These are phyloP conservation scores for Puccinia sorghi DNA, from an alignment of 1,284 basidiomycete genomes.

Conservation along the genomic window DNA sequence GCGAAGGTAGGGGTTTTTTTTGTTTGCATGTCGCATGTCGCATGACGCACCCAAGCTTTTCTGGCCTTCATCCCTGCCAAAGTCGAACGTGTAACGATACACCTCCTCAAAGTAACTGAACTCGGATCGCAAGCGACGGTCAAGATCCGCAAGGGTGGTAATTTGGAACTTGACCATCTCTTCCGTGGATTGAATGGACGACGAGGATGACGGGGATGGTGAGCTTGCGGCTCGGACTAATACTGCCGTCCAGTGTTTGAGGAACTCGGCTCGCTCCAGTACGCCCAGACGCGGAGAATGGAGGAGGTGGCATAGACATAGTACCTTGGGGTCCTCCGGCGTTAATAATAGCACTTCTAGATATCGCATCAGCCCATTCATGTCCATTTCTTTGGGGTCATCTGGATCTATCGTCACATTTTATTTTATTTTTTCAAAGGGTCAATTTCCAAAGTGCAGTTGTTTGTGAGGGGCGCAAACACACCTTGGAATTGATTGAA, in stretches of 20 bases:
- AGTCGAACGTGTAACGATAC: slow-evolving; percentile 49
- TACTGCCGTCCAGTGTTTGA: slow-evolving; percentile 21
- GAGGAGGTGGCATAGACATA: slow-evolving; percentile 39
- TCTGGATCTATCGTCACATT: slow-evolving; percentile 10
- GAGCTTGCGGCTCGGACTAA: slow-evolving; percentile 16
- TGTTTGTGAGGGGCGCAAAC: neutral
- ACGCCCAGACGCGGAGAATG: slow-evolving; percentile 39
- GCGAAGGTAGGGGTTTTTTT: neutral
- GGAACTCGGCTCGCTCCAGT: slow-evolving; percentile 18
- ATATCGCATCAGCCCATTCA: slow-evolving; percentile 44
- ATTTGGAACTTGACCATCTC: slow-evolving; percentile 33
- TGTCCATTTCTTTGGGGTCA: slow-evolving; percentile 34
- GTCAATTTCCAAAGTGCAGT: neutral
- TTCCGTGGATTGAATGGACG: neutral
- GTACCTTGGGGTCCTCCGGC: slow-evolving; percentile 46
- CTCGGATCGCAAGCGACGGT: slow-evolving; percentile 23
- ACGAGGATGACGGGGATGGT: neutral
- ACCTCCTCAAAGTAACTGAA: slow-evolving; percentile 42
- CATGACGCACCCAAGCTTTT: slow-evolving; percentile 43
- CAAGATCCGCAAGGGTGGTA: slow-evolving; percentile 20
- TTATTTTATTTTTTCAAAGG: neutral
- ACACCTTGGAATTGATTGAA: slow-evolving; percentile 48
- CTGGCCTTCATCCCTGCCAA: slow-evolving; percentile 49
- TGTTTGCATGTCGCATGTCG: neutral
- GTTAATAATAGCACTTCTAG: slow-evolving; percentile 19